Evolutionary conservation across 1,284 basidiomycete species (phyloP).

Genomic region (Microbotryum scabiosae): DNA sequence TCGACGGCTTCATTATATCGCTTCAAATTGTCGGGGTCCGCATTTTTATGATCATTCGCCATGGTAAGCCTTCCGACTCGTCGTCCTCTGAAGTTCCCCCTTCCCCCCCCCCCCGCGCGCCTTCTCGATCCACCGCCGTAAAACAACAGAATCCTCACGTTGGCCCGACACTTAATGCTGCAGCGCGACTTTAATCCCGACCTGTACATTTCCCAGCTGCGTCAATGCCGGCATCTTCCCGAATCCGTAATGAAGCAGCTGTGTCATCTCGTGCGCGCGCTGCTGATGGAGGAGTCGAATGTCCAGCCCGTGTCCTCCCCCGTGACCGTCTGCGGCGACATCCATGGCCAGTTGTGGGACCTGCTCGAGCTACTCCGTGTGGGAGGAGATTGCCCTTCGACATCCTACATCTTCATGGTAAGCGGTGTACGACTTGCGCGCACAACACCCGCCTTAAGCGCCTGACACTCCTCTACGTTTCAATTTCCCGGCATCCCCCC

Average conservation of each 20-base stretch:
- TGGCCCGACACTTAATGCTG: background rate
- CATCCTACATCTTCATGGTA: slow-evolving; percentile 96
- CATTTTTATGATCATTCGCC: too few relatives aligned
- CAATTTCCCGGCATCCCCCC: background rate
- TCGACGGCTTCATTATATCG: too few relatives aligned
- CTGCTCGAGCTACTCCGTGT: slow-evolving; percentile 80
- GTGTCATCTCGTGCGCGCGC: slow-evolving; percentile 71
- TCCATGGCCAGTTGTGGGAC: slow-evolving; percentile 98
- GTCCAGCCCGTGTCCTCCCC: slow-evolving; percentile 97
- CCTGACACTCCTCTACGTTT: too few relatives aligned
- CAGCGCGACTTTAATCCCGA: slow-evolving; percentile 7
- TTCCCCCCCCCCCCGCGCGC: too few relatives aligned
- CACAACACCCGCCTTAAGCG: background rate
- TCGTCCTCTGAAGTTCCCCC: too few relatives aligned
- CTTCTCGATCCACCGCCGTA: too few relatives aligned
- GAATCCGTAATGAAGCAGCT: slow-evolving; percentile 85
- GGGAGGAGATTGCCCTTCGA: slow-evolving; percentile 78
- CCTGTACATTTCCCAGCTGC: slow-evolving; percentile 50
- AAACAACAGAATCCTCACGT: background rate
- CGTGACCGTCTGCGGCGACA: slow-evolving; percentile 95
- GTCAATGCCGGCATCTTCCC: slow-evolving; percentile 72
- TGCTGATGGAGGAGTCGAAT: slow-evolving; percentile 94
- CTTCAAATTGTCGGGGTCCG: too few relatives aligned
- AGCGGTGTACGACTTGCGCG: slow-evolving; percentile 16
- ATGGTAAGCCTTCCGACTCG: too few relatives aligned